Evolutionary conservation across 116 monocot species (phyloP), one percentile per base, ranked within the genome.

Genomic region (Posidonia oceanica): DNA sequence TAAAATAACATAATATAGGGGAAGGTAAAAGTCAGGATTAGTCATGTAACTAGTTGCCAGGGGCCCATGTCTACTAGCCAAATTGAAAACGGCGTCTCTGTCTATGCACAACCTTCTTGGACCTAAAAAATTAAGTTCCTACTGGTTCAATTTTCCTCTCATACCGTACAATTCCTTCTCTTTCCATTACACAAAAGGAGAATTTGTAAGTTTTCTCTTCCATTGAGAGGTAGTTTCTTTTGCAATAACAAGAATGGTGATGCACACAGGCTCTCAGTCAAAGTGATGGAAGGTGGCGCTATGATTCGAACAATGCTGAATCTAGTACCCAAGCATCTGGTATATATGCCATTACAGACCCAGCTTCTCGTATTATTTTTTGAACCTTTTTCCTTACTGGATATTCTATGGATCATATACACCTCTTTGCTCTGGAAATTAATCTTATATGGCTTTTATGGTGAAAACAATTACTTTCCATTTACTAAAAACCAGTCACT

Each of bases 201-300:
- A 48, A 10, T 48, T 48, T 0, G 12, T 41, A 66, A 15, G 37
- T 23, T 63, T 3, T 56, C 55, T 4, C 55, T 56, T 56, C 2
- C 55, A 56, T 56, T n/a, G n/a, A 56, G 60, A 60, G 60, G 20
- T 4, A 60, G 20, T 60, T 60, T 60, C 18, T n/a, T 12, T 44
- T 18, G 10, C 17, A 41, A 10, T 41, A 66, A 66, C 17, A 20
- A 18, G 3, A 17, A 54, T 70, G 54, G 37, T 70, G 4, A 39
- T 39, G 4, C 36, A 29, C n/a, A 67, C 37, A 97, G 97, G 82
- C 92, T 54, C 85, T 97, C 36, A 85, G 92, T 71, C 97, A 92
- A 74, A 97, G 89, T 76, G 97, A 92, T 78, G 97, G 97, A 69
- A 97, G 85, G 76, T 97, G 97, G 97, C 89, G 87, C 29, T 84